A percentile compares a stretch with the other conserved stretches of the same genome.
Evolutionary conservation across 192 early-diverging fungal genomes (phyloP).

Genomic region (Coemansia sp.): DNA sequence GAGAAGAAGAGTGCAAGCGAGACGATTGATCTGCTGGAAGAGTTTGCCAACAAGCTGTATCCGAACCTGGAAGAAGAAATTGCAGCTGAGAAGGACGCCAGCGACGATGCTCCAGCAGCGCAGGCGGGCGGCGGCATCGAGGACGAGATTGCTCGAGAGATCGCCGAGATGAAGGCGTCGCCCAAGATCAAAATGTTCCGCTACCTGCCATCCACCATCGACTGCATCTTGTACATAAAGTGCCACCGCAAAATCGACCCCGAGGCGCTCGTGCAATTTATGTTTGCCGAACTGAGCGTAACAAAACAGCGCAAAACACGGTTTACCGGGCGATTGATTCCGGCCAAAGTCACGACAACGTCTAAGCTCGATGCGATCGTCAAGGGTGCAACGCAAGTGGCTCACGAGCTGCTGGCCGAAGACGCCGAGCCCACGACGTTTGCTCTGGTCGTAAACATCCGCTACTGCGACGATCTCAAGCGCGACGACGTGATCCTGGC

Average conservation of each 20-base stretch:
- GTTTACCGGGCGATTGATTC: conserved; percentile 46
- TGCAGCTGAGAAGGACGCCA: conserved; percentile 23
- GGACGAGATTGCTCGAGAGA: conserved; percentile 52
- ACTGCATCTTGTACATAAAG: conserved; percentile 51
- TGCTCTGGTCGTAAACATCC: conserved; percentile 52
- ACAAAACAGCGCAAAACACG: conserved; percentile 49
- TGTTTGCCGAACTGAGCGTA: conserved; percentile 45
- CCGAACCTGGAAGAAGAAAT: conserved; percentile 46
- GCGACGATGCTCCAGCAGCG: conserved; percentile 3
- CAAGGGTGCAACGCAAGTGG: conserved; percentile 34
- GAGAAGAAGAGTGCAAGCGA: conserved; percentile 49
- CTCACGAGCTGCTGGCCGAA: conserved; percentile 35
- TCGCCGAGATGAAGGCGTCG: conserved; percentile 44
- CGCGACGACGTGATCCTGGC: conserved; percentile 48
- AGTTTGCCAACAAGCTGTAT: conserved; percentile 45
- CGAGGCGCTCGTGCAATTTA: conserved; percentile 41
- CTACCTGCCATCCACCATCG: conserved; percentile 47
- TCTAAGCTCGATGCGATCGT: conserved; percentile 53
- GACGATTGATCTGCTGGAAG: conserved; percentile 50
- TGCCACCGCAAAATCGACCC: conserved; percentile 47
- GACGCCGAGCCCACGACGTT: conserved; percentile 53
- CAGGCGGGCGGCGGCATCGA: conserved; percentile 34
- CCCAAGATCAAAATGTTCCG: conserved; percentile 38
- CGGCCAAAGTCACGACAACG: conserved; percentile 40
- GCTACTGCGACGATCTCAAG: conserved; percentile 52